Base-by-base conservation (phyloP, 2,329 filamentous ascomycete genomes). In the Fusarium nanum region DNA sequence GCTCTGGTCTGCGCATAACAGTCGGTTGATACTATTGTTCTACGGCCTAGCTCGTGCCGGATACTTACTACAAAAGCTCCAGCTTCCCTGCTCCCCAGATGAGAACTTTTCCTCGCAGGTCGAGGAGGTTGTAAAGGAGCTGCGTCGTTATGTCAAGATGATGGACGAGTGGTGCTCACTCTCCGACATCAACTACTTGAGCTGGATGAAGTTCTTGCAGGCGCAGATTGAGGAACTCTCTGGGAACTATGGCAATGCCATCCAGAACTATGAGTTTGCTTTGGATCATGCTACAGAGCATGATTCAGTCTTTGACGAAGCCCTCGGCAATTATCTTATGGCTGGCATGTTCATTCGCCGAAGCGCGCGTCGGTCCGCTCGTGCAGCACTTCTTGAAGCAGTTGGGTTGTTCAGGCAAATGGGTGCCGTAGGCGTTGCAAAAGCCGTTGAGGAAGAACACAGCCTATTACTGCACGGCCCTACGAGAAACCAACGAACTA, bases 251-350 rank as follows among this genome's bases (percentile, higher is more conserved):
- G 89, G 87, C 5, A 75, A 79, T 4, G 89, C 91, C 10, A 83
- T 94, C 34, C 82, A 82, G 25, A 81, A 86, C 46, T 94, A 93
- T 73, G 92, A 95, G 76, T 84, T 88, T 66, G 88, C 90, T 9
- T 80, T 94, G 60, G 91, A 94, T 72, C 92, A 94, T 73, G 88
- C 90, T 14, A 85, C 91, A 22, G 84, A 91, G 58, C 85, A 93
- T 71, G 84, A 85, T 45, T 91, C 92, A 67, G 75, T 86, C 4
- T 86, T 93, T 52, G 92, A 94, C 64, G 91, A 94, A 77, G 92
- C 90, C 0, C 83, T 93, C 3, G 88, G 89, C 18, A 91, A 92
- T 74, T 92, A 93, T 75, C 82, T 94, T 30, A 91, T 94, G 81
- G 91, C 89, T 3, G 91, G 91, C 12, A 90, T 89, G 75, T 88